A percentile compares a stretch with the other conserved stretches of the same genome.
Conservation (phyloP, 805 yeast genomes). For the Wickerhamomyces bisporus region DNA sequence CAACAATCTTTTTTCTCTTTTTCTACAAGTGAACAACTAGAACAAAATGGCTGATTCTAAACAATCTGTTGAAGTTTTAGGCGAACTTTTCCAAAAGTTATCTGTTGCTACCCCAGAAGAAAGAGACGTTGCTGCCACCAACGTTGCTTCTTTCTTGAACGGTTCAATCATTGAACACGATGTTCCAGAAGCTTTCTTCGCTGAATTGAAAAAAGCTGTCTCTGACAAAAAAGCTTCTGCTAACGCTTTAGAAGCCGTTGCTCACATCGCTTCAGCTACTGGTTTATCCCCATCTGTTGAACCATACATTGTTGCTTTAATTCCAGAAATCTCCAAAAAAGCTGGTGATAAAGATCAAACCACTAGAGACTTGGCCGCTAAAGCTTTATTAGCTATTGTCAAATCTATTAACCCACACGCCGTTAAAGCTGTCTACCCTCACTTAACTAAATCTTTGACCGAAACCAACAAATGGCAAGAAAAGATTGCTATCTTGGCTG, state of each 20-base stretch:
- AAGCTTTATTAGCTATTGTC: constrained; percentile 74
- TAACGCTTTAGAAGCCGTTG: constrained; percentile 79
- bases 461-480: constrained; percentile 94
- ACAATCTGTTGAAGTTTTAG: constrained; percentile 66
- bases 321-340: constrained; percentile 63
- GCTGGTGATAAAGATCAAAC: constrained; percentile 89
- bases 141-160: constrained; percentile 89
- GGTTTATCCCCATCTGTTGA: constrained; percentile 88
- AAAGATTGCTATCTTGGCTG: constrained; percentile 85
- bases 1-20: constrained; percentile 6
- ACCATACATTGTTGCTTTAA: constrained; percentile 84
- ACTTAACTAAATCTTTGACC: constrained; percentile 61
- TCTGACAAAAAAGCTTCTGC: constrained; percentile 75
- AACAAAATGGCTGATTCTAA: constrained; percentile 40
- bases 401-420: constrained; percentile 87
- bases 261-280: constrained; percentile 77
- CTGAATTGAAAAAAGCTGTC: constrained; percentile 68
- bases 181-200: constrained; percentile 86
- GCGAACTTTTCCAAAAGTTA: constrained; percentile 89
- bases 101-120: constrained; percentile 83
- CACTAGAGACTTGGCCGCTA: constrained; percentile 65
- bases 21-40: constrained; percentile 2
- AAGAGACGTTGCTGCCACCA: constrained; percentile 80
- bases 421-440: constrained; percentile 85
- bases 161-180: constrained; percentile 98